A percentile compares a stretch with the other conserved stretches of the same genome.
phyloP scores from a whole-genome alignment of 2,329 filamentous ascomycete species.

The Cordyceps javanica region DNA sequence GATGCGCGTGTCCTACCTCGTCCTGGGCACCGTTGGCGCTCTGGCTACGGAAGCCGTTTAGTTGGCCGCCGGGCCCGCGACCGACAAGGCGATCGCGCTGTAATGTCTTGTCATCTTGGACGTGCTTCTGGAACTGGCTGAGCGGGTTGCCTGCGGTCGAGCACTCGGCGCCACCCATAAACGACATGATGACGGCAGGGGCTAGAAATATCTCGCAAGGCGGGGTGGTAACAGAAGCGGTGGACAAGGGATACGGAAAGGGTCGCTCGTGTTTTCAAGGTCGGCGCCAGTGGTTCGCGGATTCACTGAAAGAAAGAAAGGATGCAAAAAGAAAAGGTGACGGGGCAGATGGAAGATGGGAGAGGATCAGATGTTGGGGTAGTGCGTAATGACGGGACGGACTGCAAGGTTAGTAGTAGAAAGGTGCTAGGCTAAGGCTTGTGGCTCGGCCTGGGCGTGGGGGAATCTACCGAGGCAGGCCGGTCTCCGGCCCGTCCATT shows the following conservation, averaged over 20 bases:
- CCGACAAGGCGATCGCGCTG: constrained; percentile 86
- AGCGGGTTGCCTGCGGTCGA: constrained; percentile 94
- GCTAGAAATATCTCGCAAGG: constrained; percentile 6
- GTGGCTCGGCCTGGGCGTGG: constrained; percentile 16
- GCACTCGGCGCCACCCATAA: constrained; percentile 92
- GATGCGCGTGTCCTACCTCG: constrained; percentile 46
- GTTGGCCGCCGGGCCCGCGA: constrained; percentile 60
- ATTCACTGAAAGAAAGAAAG: neutral
- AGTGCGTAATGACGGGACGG: neutral
- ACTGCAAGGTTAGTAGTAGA: too few species aligned
- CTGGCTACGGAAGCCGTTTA: constrained; percentile 72
- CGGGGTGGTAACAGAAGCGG: constrained; percentile 12
- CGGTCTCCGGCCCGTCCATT: constrained; percentile 11
- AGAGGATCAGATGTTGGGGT: constrained; percentile 3
- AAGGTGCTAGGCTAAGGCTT: constrained; percentile 10
- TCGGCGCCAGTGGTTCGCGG: neutral
- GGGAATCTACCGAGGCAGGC: constrained; percentile 19
- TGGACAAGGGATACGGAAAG: neutral
- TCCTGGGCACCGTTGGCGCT: constrained; percentile 66
- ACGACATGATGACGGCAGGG: constrained; percentile 63
- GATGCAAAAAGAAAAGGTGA: neutral
- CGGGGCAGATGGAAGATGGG: constrained; percentile 1
- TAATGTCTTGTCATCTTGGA: constrained; percentile 90
- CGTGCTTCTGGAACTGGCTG: constrained; percentile 95
- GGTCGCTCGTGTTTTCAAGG: too few species aligned